Conservation (phyloP, 1,284 basidiomycete genomes). For the Microbotryomycetes sp. region DNA sequence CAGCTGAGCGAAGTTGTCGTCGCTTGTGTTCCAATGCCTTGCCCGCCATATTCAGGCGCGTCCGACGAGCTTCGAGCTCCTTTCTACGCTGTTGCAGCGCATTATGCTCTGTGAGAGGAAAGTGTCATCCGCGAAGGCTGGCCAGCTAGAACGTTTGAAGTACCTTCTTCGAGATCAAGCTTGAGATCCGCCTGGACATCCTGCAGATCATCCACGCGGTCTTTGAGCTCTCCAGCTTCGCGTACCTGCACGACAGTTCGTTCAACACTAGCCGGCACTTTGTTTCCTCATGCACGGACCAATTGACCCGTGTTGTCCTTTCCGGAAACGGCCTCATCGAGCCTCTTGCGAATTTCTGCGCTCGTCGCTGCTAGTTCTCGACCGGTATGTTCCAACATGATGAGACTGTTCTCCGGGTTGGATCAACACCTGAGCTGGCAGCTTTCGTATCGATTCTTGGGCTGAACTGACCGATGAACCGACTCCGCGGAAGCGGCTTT, state of each 20-base stretch:
- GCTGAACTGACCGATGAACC: background rate
- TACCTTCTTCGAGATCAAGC: conserved; percentile 10
- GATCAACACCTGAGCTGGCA: too few species aligned
- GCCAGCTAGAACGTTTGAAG: too few species aligned
- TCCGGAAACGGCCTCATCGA: background rate
- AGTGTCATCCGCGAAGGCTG: background rate
- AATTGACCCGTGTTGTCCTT: background rate
- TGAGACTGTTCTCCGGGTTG: background rate
- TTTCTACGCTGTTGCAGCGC: background rate
- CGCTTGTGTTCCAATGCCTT: background rate
- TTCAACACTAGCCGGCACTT: too few species aligned
- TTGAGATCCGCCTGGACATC: conserved; percentile 4
- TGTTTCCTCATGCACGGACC: too few species aligned
- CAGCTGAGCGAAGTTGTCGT: background rate
- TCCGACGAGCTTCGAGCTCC: conserved; percentile 1
- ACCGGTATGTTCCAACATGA: background rate
- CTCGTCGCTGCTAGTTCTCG: background rate
- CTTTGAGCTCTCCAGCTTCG: conserved; percentile 9
- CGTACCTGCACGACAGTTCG: conserved; percentile 4
- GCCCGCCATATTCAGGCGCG: conserved; percentile 1
- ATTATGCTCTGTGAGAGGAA: background rate
- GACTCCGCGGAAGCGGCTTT: background rate
- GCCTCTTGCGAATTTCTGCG: background rate
- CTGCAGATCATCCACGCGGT: conserved; percentile 16
- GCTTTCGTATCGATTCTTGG: too few species aligned